These are phyloP conservation scores for Fusarium sambucinum DNA, from an alignment of 2,329 filamentous ascomycete species.

Conservation along the genomic window DNA sequence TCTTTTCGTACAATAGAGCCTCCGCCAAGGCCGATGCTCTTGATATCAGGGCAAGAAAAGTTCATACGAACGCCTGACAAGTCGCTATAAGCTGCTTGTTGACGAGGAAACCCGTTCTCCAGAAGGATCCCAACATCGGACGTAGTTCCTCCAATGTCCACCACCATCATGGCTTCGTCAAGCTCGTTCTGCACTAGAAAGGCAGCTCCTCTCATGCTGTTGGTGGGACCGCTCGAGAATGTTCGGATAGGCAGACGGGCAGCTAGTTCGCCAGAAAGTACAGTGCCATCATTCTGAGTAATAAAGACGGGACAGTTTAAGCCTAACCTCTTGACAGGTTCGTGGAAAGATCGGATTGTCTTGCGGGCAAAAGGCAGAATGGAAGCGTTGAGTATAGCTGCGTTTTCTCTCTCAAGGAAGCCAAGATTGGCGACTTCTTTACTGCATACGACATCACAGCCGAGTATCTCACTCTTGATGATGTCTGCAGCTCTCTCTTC, in stretches of 20 bases:
- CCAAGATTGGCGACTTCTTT: slow-evolving; percentile 65
- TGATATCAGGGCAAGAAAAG: slow-evolving; percentile 68
- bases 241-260: slow-evolving; percentile 69
- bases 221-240: slow-evolving; percentile 73
- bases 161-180: slow-evolving; percentile 65
- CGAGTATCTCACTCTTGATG: slow-evolving; percentile 56
- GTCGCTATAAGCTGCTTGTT: slow-evolving; percentile 72
- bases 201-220: slow-evolving; percentile 72
- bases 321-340: slow-evolving; percentile 62
- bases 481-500: slow-evolving; percentile 62
- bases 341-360: slow-evolving; percentile 68
- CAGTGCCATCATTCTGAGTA: slow-evolving; percentile 73
- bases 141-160: slow-evolving; percentile 76
- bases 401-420: slow-evolving; percentile 73
- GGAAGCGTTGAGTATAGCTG: slow-evolving; percentile 72
- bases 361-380: slow-evolving; percentile 68
- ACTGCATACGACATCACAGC: slow-evolving; percentile 62
- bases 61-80: slow-evolving; percentile 74
- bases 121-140: slow-evolving; percentile 72
- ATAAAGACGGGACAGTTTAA: slow-evolving; percentile 69
- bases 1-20: slow-evolving; percentile 64
- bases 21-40: slow-evolving; percentile 70
- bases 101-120: slow-evolving; percentile 71
- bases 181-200: slow-evolving; percentile 62
- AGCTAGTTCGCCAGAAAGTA: slow-evolving; percentile 66